Conservation (phyloP, 495 filamentous ascomycete genomes). For the Aspergillus affinis region DNA sequence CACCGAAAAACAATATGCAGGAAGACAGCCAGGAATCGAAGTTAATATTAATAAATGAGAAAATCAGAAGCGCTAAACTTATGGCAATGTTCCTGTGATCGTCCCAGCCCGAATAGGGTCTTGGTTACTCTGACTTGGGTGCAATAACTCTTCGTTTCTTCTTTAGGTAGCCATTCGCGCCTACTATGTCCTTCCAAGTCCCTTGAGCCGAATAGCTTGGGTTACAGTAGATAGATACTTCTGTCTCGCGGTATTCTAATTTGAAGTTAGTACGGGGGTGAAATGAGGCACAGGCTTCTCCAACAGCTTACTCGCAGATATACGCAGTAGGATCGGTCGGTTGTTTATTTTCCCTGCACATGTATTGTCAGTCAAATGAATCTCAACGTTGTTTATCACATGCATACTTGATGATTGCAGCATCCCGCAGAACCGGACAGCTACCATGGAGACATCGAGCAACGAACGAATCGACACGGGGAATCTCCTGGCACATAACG, state of each 20-base stretch:
- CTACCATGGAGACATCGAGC: background rate
- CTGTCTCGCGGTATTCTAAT: background rate
- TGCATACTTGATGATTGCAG: background rate
- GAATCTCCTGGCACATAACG: slow-evolving; percentile 4
- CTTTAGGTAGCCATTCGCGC: background rate
- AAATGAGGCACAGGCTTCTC: background rate
- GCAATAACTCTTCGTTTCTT: background rate
- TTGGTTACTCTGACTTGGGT: background rate
- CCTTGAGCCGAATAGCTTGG: background rate
- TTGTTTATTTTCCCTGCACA: background rate
- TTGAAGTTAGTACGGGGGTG: background rate
- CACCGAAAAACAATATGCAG: too few relatives aligned
- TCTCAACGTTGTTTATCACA: background rate
- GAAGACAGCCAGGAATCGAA: too few relatives aligned
- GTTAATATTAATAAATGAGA: too few relatives aligned
- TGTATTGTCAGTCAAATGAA: background rate
- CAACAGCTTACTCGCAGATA: background rate
- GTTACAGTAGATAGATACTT: background rate
- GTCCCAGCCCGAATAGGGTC: too few relatives aligned
- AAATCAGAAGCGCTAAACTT: too few relatives aligned
- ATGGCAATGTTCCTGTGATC: too few relatives aligned
- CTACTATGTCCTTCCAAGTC: background rate
- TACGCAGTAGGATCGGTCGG: background rate
- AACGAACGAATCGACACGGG: slow-evolving; percentile 1
- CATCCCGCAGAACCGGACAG: slow-evolving; percentile 6